Evolutionary conservation across 805 yeast species (phyloP).

Genomic region (Candida ficus): DNA sequence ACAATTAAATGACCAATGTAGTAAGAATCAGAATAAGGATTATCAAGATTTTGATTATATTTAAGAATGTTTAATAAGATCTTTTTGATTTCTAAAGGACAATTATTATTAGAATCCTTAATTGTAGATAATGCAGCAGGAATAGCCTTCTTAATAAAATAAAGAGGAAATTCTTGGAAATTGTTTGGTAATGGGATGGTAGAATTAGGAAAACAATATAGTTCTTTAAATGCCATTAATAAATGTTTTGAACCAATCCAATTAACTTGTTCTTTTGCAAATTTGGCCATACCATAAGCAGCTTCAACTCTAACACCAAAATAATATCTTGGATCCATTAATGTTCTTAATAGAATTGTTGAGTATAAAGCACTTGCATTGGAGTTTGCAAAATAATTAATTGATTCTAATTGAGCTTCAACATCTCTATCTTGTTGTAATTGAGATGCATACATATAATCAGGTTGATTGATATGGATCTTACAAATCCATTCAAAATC

Average conservation of each 20-base stretch:
- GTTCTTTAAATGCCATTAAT: slow-evolving; percentile 56
- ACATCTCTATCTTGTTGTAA: slow-evolving; percentile 93
- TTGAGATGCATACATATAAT: slow-evolving; percentile 92
- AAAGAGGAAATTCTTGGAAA: slow-evolving; percentile 63
- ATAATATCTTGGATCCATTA: slow-evolving; percentile 79
- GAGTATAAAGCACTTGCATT: slow-evolving; percentile 64
- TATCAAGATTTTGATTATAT: slow-evolving; percentile 81
- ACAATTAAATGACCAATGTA: slow-evolving; percentile 57
- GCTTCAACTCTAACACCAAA: slow-evolving; percentile 90
- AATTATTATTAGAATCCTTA: slow-evolving; percentile 54
- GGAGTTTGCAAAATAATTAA: slow-evolving; percentile 60
- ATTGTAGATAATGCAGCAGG: slow-evolving; percentile 57
- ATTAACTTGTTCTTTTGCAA: slow-evolving; percentile 55
- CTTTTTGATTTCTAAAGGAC: slow-evolving; percentile 54
- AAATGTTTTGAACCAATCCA: slow-evolving; percentile 73
- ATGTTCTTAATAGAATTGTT: slow-evolving; percentile 69
- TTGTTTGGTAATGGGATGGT: slow-evolving; percentile 76
- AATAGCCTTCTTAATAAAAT: slow-evolving; percentile 66
- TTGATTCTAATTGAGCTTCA: slow-evolving; percentile 88
- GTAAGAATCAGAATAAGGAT: slow-evolving; percentile 66
- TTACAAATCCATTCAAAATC: slow-evolving; percentile 96
- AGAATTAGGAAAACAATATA: slow-evolving; percentile 68
- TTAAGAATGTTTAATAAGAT: slow-evolving; percentile 67
- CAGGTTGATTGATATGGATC: slow-evolving; percentile 80
- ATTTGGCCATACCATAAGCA: slow-evolving; percentile 67